Base-by-base conservation (phyloP, 208 protist species). In the Phytomonas francai region DNA sequence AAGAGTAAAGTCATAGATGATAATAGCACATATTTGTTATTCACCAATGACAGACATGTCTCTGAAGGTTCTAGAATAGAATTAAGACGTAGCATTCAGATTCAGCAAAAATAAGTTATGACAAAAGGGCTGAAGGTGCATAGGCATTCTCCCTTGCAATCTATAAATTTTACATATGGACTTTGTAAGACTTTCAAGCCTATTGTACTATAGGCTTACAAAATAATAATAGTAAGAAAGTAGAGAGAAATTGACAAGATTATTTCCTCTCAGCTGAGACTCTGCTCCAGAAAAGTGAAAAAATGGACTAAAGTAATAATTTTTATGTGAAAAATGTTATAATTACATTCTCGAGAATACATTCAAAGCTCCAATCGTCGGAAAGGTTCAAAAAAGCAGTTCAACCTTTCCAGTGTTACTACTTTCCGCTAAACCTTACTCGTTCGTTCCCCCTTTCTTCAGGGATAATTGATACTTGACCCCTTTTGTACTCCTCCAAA, bases 1-100 rank as follows among this genome's bases (percentile, higher is more conserved):
- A 68, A 61, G 29, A 60, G 14, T 51, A 65, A 30, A 67, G 27
- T 33, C 31, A 31, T 54, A 54, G 19, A 54, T 54, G 16, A 5
- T 54, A 5, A 54, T 54, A 54, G 45, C 19, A 25, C n/a, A 70
- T 19, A 28, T 22, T 19, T 60, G 16, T 58, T 67, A 1, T 7
- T 32, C 9, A 29, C 19, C 42, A 25, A 45, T 60, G 16, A 12
- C 42, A 42, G 8, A 0, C 4, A 63, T 25, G 6, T 36, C 54
- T 16, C 19, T 63, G 19, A 39, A 32, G 8, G 54, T 63, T 49
- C 0, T 63, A 63, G 4, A 1, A 54, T 54, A 7, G 22, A 54
- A 54, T 54, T 25, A 54, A 25, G 45, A 51, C 42, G 2, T 3
- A 54, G 6, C 45, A 54, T 54, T 25, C 11, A 5, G 45, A 54